Evolutionary conservation across 257 asterid genomes (phyloP), one percentile per base, ranked within the genome.

Genomic region (Gynochthodes officinalis): DNA sequence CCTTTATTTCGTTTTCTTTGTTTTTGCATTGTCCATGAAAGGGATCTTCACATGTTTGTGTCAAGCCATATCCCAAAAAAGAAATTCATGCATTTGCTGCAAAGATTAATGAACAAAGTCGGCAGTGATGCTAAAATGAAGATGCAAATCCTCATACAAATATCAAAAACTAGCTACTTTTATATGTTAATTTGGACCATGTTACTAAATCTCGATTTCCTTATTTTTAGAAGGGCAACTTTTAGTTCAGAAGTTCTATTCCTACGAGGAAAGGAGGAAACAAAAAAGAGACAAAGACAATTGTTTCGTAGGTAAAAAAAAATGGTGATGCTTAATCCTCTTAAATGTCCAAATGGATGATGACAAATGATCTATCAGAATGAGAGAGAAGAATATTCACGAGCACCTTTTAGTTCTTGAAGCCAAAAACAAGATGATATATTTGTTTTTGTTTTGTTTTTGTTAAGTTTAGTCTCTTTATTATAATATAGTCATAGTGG

Each of bases 301-400:
- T n/a, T n/a, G n/a, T n/a, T n/a, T n/a, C n/a, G n/a, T n/a, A n/a
- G n/a, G n/a, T n/a, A n/a, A n/a, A n/a, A n/a, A n/a, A n/a, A n/a
- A n/a, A 37, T 19, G 16, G 16, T 50, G 49, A 52, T 50, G 25
- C 59, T 21, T 35, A 52, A 33, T 48, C 12, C 32, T 11, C 60
- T 19, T 1, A 52, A 14, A 52, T 49, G 18, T 21, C 49, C 23
- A 50, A 52, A 68, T 19, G 25, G 35, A 52, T 21, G 12, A 52
- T 33, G 62, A 33, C 62, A 68, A 35, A 50, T 68, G 62, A 67
- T 48, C 43, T 46, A 48, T 33, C 46, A 48, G 60, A 67, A 48
- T 14, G 42, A 18, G 43, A 16, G 42, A 30, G 40, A 49, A 46
- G 59, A 67, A 48, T 67, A 67, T 46, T 67, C 59, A 67, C 40